Conservation (phyloP, 75 land plant genomes). For the Selaginella moellendorffii region DNA sequence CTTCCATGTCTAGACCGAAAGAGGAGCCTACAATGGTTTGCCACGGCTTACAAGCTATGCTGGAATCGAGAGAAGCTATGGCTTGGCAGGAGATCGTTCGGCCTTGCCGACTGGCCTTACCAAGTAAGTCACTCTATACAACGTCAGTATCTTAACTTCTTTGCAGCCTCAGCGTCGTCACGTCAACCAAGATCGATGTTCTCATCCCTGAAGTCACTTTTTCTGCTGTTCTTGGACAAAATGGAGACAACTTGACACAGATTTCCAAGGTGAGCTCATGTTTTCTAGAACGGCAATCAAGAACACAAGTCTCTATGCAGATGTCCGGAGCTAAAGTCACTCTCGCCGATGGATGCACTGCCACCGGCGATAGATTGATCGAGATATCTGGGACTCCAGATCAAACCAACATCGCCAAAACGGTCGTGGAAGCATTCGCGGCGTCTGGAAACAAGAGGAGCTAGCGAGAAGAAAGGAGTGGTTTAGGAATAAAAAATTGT, state of each 20-base stretch:
- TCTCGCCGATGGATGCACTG: not conserved
- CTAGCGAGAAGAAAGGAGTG: too few species aligned
- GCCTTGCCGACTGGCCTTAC: too few species aligned
- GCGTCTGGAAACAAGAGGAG: too few species aligned
- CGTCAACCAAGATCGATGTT: conserved; percentile 58
- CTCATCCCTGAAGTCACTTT: conserved; percentile 45
- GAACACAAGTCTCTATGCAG: not conserved
- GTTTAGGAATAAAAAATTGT: too few species aligned
- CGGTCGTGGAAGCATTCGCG: not conserved
- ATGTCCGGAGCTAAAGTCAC: not conserved
- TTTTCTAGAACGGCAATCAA: not conserved
- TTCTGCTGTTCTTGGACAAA: conserved; percentile 34
- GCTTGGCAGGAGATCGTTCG: too few species aligned
- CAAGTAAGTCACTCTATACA: too few species aligned
- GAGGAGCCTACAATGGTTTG: too few species aligned
- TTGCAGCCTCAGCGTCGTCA: conserved; percentile 38
- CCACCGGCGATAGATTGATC: not conserved
- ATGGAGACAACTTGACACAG: conserved; percentile 39
- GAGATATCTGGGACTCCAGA: not conserved
- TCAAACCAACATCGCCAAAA: not conserved
- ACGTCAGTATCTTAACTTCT: too few species aligned
- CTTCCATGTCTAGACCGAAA: too few species aligned
- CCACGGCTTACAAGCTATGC: too few species aligned
- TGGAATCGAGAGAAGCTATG: too few species aligned
- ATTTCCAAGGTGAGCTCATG: conserved; percentile 45